Base-by-base conservation (phyloP, 1,139 yeast genomes). In the Saccharomyces hybrid region DNA sequence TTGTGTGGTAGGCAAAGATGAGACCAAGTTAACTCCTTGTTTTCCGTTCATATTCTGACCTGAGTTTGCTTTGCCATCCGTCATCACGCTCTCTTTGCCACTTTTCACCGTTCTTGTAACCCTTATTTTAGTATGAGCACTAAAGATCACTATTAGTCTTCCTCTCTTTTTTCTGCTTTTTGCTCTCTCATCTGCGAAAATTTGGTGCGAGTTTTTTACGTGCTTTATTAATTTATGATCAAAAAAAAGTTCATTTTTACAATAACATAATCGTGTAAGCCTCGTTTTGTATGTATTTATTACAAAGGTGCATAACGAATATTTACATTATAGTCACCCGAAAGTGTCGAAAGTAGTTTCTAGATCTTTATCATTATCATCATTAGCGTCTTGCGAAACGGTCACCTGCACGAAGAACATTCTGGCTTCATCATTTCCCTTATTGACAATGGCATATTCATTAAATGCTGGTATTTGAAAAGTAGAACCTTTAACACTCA, bases 401-500 rank as follows among this genome's bases (percentile, higher is more conserved):
- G 76, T 81, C 2, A 86, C 78, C 67, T 89, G 96, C 1, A 88
- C 91, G 67, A 89, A 89, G 68, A 87, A 88, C 67, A 90, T 65
- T 56, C 79, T 77, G 0, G 86, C 89, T 31, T 77, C 76, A 11
- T 73, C 75, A 51, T 74, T 73, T 0, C 89, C 87, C 48, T 76
- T 75, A 64, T 88, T 82, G 57, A 75, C 73, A 67, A 86, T 74
- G 56, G 86, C 80, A 68, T 88, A 89, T 51, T 78, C 76, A 65
- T 86, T 88, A 4, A 84, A 86, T 71, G 86, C 78, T 0, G 97
- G 97, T 2, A 90, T 78, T 61, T 86, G 88, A 64, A 90, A 84
- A 1, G 93, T 80, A 55, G 96, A 87, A 1, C 96, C 97, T 58
- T 78, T 74, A 0, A 81, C 78, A 7, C 85, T 86, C 5, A 82